These are phyloP conservation scores for Didymella sp. DNA, from an alignment of 2,329 filamentous ascomycete species.

Conservation along the genomic window DNA sequence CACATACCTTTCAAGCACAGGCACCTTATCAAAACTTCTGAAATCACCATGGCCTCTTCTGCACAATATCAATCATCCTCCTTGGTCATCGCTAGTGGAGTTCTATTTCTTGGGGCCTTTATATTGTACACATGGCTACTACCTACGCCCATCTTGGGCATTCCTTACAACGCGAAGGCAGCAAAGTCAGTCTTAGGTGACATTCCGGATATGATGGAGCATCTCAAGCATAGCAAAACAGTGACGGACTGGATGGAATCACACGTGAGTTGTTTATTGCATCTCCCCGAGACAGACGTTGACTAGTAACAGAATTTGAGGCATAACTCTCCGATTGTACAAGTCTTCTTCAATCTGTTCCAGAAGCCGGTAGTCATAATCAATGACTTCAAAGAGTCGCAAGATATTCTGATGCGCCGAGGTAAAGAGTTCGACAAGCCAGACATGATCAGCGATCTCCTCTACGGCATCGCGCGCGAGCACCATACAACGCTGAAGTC, in stretches of 20 bases:
- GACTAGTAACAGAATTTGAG: not conserved
- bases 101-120: not conserved
- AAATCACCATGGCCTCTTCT: not conserved
- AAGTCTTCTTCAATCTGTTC: not conserved
- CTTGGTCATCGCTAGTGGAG: not conserved
- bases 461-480: conserved; percentile 44
- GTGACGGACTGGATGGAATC: not conserved
- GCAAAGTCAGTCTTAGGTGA: not conserved
- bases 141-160: not conserved
- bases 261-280: not conserved
- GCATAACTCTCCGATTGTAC: not conserved
- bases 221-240: not conserved
- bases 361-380: not conserved
- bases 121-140: not conserved
- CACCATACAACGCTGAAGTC: conserved; percentile 31
- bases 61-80: not conserved
- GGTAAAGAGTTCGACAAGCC: conserved; percentile 57
- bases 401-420: conserved; percentile 52
- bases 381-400: conserved; percentile 43
- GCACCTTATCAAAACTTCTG: not conserved
- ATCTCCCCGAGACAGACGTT: not conserved
- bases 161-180: not conserved
- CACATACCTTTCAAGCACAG: not conserved
- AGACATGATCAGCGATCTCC: conserved; percentile 42
- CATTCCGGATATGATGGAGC: not conserved